Evolutionary conservation across 1,284 basidiomycete species (phyloP).

Genomic region (Erythrobasidium hasegawianum): DNA sequence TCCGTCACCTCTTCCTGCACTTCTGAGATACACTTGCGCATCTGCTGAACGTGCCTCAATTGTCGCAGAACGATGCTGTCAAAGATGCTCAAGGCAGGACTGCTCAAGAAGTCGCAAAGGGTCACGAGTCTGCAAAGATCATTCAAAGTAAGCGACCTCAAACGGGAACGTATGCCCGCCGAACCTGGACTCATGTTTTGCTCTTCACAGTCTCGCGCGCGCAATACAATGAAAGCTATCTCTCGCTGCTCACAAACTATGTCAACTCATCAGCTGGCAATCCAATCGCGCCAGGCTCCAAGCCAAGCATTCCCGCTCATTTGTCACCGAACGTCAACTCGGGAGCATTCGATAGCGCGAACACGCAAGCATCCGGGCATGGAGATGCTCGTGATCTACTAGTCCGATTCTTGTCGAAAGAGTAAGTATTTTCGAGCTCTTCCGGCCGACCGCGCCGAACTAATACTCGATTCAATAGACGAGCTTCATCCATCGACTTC

Average conservation of each 20-base stretch:
- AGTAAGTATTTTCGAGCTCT: neutral
- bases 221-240: slow-evolving; percentile 70
- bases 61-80: slow-evolving; percentile 79
- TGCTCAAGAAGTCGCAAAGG: slow-evolving; percentile 66
- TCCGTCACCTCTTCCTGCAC: neutral
- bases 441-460: no score
- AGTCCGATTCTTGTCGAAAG: slow-evolving; percentile 9
- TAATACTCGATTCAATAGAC: neutral
- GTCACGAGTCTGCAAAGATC: slow-evolving; percentile 60
- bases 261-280: slow-evolving; percentile 38
- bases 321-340: neutral
- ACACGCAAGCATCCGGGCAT: neutral
- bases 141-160: slow-evolving; percentile 74
- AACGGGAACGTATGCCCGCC: no score
- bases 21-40: slow-evolving; percentile 24
- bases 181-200: neutral
- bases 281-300: neutral
- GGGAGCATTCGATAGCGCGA: neutral
- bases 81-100: slow-evolving; percentile 68
- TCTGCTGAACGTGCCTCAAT: slow-evolving; percentile 61
- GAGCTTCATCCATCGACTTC: slow-evolving; percentile 30
- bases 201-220: slow-evolving; percentile 66
- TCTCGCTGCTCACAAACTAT: slow-evolving; percentile 59
- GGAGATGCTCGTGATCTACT: slow-evolving; percentile 10
- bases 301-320: neutral